Base-by-base conservation (phyloP, 2,329 filamentous ascomycete species). In the Periconia sp. region DNA sequence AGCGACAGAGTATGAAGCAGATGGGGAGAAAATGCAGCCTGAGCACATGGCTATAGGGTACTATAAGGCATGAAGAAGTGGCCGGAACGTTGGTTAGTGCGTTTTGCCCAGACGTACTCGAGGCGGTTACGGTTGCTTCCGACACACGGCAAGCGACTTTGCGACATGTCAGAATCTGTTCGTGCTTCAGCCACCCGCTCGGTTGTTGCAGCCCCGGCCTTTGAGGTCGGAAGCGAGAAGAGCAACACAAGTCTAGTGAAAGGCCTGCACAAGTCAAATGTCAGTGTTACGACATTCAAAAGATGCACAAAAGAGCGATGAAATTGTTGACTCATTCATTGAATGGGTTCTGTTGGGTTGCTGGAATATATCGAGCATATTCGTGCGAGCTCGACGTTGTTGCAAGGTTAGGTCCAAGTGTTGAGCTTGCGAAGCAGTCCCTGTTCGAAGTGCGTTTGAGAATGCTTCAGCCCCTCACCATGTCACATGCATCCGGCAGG, bases 391-490 rank as follows among this genome's bases (percentile, higher is more conserved):
- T 43, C 42, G 45, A 45, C 25, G 54, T 53, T 56, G 21, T 38
- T 28, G 29, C 39, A 48, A 51, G 50, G 45, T 46, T 38, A 23
- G 31, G 36, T 34, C 40, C 33, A 39, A 50, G 54, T 55, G 56
- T 59, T 49, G 54, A 55, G 28, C 39, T 45, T 48, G 44, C 59
- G 65, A 68, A 53, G 60, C 65, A 55, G 49, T 55, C 46, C 59
- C 48, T 61, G 66, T 69, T 66, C 61, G 61, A 61, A 40, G 21
- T 44, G 54, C 46, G 66, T 69, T 67, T 66, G 61, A 68, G 64
- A 39, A 23, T 62, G 54, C 61, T 42, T 58, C 62, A 64, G 47
- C 50, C 44, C 32, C 36, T 28, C 29, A 24, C 32, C 33, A 32
- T 42, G 43, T 48, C 50, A 50, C 48, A 49, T 33, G 11, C 19